Evolutionary conservation across 2,329 filamentous ascomycete species (phyloP), one percentile per base, ranked within the genome.

Genomic region (Colletotrichum theobromicola): DNA sequence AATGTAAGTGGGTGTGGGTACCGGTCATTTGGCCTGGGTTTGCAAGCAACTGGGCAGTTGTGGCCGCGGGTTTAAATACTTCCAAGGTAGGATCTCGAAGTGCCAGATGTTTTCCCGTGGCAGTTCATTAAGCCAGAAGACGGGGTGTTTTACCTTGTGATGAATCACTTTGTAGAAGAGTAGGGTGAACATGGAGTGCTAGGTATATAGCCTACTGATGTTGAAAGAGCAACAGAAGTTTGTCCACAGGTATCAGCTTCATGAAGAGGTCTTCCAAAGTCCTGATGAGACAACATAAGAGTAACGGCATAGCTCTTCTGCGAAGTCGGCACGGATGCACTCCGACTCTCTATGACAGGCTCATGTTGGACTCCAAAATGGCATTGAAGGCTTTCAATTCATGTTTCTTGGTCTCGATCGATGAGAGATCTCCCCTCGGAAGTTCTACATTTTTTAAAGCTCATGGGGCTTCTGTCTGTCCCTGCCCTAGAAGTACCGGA

Each of bases 351-450:
- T n/a, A n/a, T n/a, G n/a, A n/a, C n/a, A n/a, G n/a, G n/a, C n/a
- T n/a, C 8, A n/a, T 18, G 2, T 10, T 1, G 8, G 37, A n/a
- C 18, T 6, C 2, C n/a, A 5, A 3, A 42, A 16, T 42, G 2
- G 9, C 4, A 42, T 42, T 42, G 8, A n/a, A 42, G 16, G 2
- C 37, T n/a, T n/a, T 9, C 9, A n/a, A 4, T n/a, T 42, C 37
- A 6, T 1, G 1, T 9, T 46, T 16, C 2, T 5, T 46, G 37
- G 2, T 18, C 3, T 10, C 5, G 2, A 3, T 46, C 12, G 9
- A 46, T 46, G 2, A 46, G 4, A 3, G 12, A 18, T 3, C 35
- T 37, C 18, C 35, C 35, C 35, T 1, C 35, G 10, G 30, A 37
- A 37, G 4, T 18, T 15, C 7, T n/a, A n/a, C 16, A 8, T 18